Evolutionary conservation across 2,329 filamentous ascomycete species (phyloP).

Genomic region (Diplodia seriata): DNA sequence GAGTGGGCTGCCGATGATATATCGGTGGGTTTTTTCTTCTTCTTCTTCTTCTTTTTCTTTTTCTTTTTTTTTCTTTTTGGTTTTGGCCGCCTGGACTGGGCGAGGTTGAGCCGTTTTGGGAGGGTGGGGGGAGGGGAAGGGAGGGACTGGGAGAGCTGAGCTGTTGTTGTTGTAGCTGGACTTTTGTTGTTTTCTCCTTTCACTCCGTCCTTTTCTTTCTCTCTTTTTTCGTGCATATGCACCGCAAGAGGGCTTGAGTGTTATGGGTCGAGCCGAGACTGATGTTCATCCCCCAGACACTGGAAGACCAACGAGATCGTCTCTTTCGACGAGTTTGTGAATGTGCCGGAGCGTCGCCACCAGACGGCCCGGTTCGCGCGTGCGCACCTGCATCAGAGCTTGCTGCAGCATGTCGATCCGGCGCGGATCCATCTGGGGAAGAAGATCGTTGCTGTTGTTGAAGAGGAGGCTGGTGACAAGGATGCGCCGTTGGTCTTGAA

Average conservation of each 20-base stretch:
- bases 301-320: constrained; percentile 51
- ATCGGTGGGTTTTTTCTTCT: constrained; percentile 34
- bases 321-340: constrained; percentile 43
- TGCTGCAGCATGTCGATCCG: constrained; percentile 43
- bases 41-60: not conserved
- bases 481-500: constrained; percentile 38
- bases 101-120: too few relatives aligned
- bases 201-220: too few relatives aligned
- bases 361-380: constrained; percentile 48
- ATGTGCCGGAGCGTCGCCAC: constrained; percentile 43
- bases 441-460: constrained; percentile 37
- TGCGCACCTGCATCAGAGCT: constrained; percentile 46
- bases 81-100: not conserved
- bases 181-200: not conserved
- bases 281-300: constrained; percentile 34
- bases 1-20: constrained; percentile 45
- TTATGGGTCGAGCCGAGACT: too few relatives aligned
- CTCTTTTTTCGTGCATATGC: too few relatives aligned
- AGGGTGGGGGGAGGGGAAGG: too few relatives aligned
- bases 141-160: too few relatives aligned
- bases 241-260: too few relatives aligned
- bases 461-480: constrained; percentile 19
- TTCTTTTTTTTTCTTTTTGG: not conserved
- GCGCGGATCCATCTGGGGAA: constrained; percentile 44
- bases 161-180: too few relatives aligned